Evolutionary conservation across 1,139 yeast genomes (phyloP), one percentile per base, ranked within the genome.

Genomic region (Meyerozyma guilliermondii): DNA sequence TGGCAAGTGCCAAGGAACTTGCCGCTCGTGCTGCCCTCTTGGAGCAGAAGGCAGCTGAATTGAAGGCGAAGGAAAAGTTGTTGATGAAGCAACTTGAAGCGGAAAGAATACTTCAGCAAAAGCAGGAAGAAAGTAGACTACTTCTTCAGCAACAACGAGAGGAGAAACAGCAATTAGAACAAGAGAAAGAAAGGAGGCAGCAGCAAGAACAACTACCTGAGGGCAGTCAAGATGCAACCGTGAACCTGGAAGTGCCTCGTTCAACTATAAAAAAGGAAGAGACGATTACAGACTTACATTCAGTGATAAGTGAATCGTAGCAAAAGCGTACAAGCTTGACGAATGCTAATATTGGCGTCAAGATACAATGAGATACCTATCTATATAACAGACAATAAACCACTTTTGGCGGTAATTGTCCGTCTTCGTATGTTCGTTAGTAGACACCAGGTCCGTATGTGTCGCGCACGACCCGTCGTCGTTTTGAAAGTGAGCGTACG

Each of bases 11-110:
- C 0, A 75, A 76, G 57, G 91, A 84, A 55, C 66, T 85, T 54
- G 81, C 87, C 20, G 69, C 68, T 46, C 71, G 91, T 52, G 91
- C 89, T 7, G 84, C 84, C n/a, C 79, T 82, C 45, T 72, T 85
- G 54, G 92, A 85, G 57, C 80, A 75, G 55, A 83, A 81, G 57
- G 92, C 92, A 1, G 83, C 83, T 28, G 85, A 80, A 50, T 71
- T 85, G 62, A 85, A 83, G 65, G 68, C 76, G 44, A 80, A 78
- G 61, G 92, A 85, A 56, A 78, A 66, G 54, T 55, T 72, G 42
- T 60, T 84, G 50, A 63, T 65, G 62, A 72, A 71, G 54, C 55
- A 56, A 48, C 56, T 60, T 55, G 74, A 68, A 50, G 52, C 54
- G 26, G 60, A 54, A 39, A 50, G 46, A 11, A 33, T 33, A 18